Evolutionary conservation across 1,139 yeast genomes (phyloP).

Genomic region (Yamadazyma blattariae): DNA sequence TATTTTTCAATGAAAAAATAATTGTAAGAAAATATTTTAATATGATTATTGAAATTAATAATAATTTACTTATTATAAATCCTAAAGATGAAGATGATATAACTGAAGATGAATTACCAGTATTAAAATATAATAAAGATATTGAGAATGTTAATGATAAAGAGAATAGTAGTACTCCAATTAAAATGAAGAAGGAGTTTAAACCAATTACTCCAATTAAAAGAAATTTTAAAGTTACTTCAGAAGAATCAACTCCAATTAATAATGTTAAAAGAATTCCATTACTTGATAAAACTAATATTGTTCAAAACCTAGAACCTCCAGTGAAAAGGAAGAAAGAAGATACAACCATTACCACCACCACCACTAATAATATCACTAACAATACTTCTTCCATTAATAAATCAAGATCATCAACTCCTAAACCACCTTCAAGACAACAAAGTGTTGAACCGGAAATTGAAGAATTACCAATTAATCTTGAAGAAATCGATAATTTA

Average conservation of each 20-base stretch:
- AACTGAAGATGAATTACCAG: slow-evolving; percentile 40
- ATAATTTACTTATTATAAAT: slow-evolving; percentile 55
- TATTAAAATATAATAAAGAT: neutral
- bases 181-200: neutral
- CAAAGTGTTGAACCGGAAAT: slow-evolving; percentile 12
- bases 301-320: slow-evolving; percentile 6
- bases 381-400: neutral
- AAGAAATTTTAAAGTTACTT: slow-evolving; percentile 14
- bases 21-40: slow-evolving; percentile 56
- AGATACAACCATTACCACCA: neutral
- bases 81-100: slow-evolving; percentile 44
- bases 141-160: too few relatives aligned
- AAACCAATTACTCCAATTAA: slow-evolving; percentile 20
- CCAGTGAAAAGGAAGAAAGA: slow-evolving; percentile 1
- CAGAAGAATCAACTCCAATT: slow-evolving; percentile 25
- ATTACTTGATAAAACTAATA: slow-evolving; percentile 11
- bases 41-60: slow-evolving; percentile 58
- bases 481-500: slow-evolving; percentile 33
- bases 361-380: neutral
- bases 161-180: neutral
- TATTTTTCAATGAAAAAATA: slow-evolving; percentile 52
- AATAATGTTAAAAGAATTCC: slow-evolving; percentile 1
- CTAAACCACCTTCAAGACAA: slow-evolving; percentile 12
- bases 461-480: slow-evolving; percentile 12
- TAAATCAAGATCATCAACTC: slow-evolving; percentile 1